Conservation (phyloP, 108 stramenopile genomes). For the Craspedostauros australis region DNA sequence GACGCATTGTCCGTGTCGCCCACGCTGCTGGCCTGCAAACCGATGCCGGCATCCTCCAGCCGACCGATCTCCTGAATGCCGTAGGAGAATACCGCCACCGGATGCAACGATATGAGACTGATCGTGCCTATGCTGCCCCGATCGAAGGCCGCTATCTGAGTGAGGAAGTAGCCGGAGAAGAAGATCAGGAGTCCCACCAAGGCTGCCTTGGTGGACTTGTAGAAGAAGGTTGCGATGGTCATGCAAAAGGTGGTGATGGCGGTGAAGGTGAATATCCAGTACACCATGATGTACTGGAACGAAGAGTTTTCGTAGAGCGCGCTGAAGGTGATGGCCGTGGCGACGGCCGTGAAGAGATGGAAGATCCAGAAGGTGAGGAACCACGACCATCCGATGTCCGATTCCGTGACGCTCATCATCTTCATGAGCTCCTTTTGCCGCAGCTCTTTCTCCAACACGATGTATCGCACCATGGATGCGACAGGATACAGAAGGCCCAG, state of each 20-base stretch:
- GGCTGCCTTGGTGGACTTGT: slow-evolving; percentile 60
- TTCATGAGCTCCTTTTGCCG: slow-evolving; percentile 86
- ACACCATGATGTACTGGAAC: slow-evolving; percentile 38
- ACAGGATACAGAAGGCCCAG: slow-evolving; percentile 76
- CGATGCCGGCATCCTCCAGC: slow-evolving; percentile 66
- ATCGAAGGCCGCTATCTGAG: slow-evolving; percentile 40
- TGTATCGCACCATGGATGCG: slow-evolving; percentile 46
- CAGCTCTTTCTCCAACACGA: slow-evolving; percentile 65
- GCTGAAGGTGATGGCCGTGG: slow-evolving; percentile 34
- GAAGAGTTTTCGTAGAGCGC: slow-evolving; percentile 43
- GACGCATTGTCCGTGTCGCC: slow-evolving; percentile 44
- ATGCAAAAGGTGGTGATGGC: slow-evolving; percentile 46
- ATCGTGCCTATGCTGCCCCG: slow-evolving; percentile 29
- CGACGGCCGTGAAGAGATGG: slow-evolving; percentile 42
- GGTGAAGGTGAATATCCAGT: slow-evolving; percentile 49
- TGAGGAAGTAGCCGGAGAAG: slow-evolving; percentile 70
- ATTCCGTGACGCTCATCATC: slow-evolving; percentile 79
- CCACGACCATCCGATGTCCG: slow-evolving; percentile 70
- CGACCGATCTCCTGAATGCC: slow-evolving; percentile 73
- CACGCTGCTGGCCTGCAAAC: slow-evolving; percentile 38
- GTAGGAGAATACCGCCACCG: slow-evolving; percentile 66
- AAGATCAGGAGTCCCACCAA: slow-evolving; percentile 73
- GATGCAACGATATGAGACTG: slow-evolving; percentile 60
- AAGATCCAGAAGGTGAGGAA: slow-evolving; percentile 53
- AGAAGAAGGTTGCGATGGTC: slow-evolving; percentile 55